phyloP scores from a whole-genome alignment of 768 basidiomycete species.

The Collybia nuda region DNA sequence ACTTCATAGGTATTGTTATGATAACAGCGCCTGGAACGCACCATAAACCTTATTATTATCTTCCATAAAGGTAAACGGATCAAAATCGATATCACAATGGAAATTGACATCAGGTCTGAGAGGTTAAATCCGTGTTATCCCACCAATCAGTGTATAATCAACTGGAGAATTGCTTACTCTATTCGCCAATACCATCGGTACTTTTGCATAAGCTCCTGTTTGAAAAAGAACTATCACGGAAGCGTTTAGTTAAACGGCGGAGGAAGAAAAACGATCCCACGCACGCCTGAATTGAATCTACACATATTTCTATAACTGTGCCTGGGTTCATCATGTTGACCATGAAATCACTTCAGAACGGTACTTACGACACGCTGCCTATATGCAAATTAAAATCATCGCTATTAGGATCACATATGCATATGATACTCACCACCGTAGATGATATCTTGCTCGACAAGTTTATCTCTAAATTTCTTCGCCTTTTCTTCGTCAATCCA shows the following conservation, averaged over 20 bases:
- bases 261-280: constrained; percentile 22
- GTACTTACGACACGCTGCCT: constrained; percentile 30
- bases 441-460: constrained; percentile 50
- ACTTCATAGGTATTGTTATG: neutral
- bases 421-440: constrained; percentile 29
- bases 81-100: constrained; percentile 67
- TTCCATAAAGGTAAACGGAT: constrained; percentile 77
- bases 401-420: neutral
- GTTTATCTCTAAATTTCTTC: constrained; percentile 49
- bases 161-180: constrained; percentile 28
- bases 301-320: constrained; percentile 76
- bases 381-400: neutral
- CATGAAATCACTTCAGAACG: neutral
- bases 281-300: constrained; percentile 67
- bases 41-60: constrained; percentile 73
- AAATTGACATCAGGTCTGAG: constrained; percentile 69
- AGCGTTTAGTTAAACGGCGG: constrained; percentile 21
- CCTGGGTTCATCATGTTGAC: constrained; percentile 15
- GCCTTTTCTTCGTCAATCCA: constrained; percentile 79
- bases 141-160: neutral
- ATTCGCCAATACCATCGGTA: constrained; percentile 79
- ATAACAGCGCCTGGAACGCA: constrained; percentile 9
- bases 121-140: neutral
- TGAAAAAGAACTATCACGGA: constrained; percentile 63
- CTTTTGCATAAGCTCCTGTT: constrained; percentile 61